A percentile compares a stretch with the other conserved stretches of the same genome.
Conservation (phyloP, 2,329 filamentous ascomycete genomes). For the Diplodia seriata region DNA sequence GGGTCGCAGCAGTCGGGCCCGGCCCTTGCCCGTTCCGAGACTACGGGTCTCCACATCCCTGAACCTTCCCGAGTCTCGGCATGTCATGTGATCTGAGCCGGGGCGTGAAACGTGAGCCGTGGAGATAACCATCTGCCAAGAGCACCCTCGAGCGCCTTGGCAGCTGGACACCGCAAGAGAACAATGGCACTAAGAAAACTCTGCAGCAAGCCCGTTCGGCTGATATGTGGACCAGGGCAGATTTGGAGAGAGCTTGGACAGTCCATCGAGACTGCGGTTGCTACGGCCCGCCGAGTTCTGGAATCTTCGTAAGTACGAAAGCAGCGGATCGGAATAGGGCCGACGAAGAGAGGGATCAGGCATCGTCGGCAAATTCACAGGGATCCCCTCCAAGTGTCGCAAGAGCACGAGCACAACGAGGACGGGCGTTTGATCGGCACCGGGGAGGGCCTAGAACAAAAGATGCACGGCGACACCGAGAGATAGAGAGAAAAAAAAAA, state of each 20-base stretch:
- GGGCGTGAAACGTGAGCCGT: background rate
- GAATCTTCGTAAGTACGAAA: background rate
- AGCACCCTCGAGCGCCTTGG: background rate
- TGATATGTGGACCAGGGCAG: background rate
- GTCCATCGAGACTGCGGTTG: background rate
- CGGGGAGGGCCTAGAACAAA: background rate
- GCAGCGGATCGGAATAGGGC: slow-evolving; percentile 2
- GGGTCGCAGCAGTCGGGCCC: background rate
- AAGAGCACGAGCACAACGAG: background rate
- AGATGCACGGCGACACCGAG: background rate
- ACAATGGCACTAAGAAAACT: background rate
- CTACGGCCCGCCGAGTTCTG: background rate
- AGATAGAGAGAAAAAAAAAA: background rate
- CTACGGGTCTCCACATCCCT: background rate
- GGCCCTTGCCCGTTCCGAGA: background rate
- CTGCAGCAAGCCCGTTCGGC: background rate
- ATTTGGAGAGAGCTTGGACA: slow-evolving; percentile 3
- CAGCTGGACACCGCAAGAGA: background rate
- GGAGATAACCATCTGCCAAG: background rate
- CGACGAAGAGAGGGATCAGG: background rate
- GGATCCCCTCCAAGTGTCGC: background rate
- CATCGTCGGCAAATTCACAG: background rate
- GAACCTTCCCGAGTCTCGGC: background rate
- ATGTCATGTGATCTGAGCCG: background rate
- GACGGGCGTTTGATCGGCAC: slow-evolving; percentile 19